Evolutionary conservation across 176 grass and related monocot species (phyloP).

Genomic region (bread wheat (Triticum aestivum)): IWGSC_CS_RefSeq_v2.1 NC_057812.1:704331474-704331973

Average conservation of each 20-base stretch:
- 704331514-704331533: neutral
- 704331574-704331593: neutral
- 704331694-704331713: neutral
- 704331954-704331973: neutral
- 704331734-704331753: conserved; percentile 40
- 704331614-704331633: neutral
- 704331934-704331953: neutral
- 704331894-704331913: neutral
- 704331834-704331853: conserved; percentile 16
- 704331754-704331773: conserved; percentile 19
- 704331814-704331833: too few species aligned
- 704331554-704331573: conserved; percentile 21
- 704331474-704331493: conserved; percentile 40
- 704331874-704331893: neutral
- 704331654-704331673: neutral
- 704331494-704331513: neutral
- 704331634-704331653: neutral
- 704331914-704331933: neutral
- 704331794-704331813: neutral
- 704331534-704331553: conserved; percentile 40
- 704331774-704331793: conserved; percentile 1
- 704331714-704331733: neutral
- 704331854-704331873: conserved; percentile 25
- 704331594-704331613: neutral
- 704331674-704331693: neutral